Evolutionary conservation across 345 rosid species (phyloP).

Genomic region (Linum usitatissimum): DNA sequence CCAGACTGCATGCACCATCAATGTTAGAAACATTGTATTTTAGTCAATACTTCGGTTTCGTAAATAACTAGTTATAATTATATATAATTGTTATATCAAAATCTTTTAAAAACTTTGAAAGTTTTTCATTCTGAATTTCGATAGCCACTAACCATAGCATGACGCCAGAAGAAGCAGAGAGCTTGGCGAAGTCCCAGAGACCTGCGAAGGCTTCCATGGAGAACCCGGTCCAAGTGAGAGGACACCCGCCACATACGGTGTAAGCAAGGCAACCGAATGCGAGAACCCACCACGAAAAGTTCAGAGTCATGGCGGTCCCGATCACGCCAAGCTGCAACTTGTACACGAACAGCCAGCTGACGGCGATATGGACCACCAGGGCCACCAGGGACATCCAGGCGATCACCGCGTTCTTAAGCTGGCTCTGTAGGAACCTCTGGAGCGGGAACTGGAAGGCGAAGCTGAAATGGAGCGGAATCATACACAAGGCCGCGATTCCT

Average conservation of each 20-base stretch:
- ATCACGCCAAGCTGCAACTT: not conserved
- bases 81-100: too few species aligned
- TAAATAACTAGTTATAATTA: too few species aligned
- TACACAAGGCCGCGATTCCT: not conserved
- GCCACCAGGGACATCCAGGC: not conserved
- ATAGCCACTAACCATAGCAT: not conserved
- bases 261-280: not conserved
- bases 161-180: not conserved
- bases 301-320: not conserved
- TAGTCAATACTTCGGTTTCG: too few species aligned
- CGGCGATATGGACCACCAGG: not conserved
- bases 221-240: not conserved
- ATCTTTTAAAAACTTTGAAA: too few species aligned
- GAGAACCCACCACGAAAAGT: not conserved
- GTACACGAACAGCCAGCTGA: not conserved
- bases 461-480: not conserved
- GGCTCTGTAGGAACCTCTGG: not conserved
- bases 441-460: not conserved
- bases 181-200: not conserved
- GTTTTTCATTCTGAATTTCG: too few species aligned
- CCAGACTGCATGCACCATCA: not conserved
- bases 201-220: not conserved
- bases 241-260: not conserved
- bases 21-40: too few species aligned
- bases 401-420: not conserved